Evolutionary conservation across 78 protist genomes (phyloP).

Genomic region (Chrysochromulina tobinii): DNA sequence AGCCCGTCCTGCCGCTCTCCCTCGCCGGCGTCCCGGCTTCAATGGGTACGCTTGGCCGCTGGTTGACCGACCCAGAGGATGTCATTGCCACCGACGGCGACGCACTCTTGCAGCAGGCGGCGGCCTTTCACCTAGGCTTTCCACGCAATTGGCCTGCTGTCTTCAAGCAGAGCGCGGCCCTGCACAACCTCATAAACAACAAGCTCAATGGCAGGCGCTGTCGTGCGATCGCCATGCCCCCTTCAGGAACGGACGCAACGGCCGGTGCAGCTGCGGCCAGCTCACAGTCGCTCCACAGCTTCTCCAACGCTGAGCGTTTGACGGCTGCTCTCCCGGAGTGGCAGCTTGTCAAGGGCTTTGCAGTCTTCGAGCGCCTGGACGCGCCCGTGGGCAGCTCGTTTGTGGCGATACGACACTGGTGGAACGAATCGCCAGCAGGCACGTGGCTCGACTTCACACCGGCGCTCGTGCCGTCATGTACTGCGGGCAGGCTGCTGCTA

Average conservation of each 20-base stretch:
- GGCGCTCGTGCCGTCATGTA: neutral
- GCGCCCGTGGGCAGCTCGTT: neutral
- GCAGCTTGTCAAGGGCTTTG: neutral
- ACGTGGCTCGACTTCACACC: neutral
- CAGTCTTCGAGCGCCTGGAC: neutral
- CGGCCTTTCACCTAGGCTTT: neutral
- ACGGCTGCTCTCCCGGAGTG: neutral
- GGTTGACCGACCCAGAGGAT: neutral
- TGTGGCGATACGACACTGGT: neutral
- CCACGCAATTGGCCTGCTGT: neutral
- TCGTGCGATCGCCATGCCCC: neutral
- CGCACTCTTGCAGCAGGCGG: neutral
- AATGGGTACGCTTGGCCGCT: neutral
- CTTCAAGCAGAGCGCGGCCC: neutral
- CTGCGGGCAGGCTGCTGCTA: neutral
- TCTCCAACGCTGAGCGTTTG: neutral
- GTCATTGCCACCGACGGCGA: neutral
- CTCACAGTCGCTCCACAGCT: neutral
- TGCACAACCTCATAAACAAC: neutral
- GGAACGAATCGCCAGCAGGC: neutral
- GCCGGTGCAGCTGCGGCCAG: neutral
- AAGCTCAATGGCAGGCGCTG: neutral
- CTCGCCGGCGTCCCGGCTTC: too few relatives aligned
- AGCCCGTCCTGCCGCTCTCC: too few relatives aligned
- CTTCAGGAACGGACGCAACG: neutral